Conservation (phyloP, 176 grass and related monocot genomes). For the Raddia distichophylla region DNA sequence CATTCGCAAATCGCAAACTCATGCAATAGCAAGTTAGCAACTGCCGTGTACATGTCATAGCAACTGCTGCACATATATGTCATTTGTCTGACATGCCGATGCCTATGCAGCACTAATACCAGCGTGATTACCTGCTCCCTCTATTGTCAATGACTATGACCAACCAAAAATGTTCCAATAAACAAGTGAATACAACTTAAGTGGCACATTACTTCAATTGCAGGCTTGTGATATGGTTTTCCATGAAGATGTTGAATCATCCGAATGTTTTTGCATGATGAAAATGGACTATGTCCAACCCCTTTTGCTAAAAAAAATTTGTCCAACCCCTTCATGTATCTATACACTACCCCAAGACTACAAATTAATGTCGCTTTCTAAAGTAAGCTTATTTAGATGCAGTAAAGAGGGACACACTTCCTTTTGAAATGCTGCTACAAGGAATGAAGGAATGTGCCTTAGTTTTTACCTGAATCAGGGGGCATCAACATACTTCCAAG, state of each 20-base stretch:
- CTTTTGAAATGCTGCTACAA: conserved; percentile 7
- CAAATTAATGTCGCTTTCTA: background rate
- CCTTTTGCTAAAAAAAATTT: background rate
- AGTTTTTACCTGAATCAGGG: conserved; percentile 65
- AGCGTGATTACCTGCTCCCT: background rate
- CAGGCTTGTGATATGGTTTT: conserved; percentile 9
- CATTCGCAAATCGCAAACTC: background rate
- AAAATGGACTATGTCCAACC: background rate
- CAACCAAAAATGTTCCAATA: background rate
- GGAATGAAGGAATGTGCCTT: conserved; percentile 25
- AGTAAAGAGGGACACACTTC: background rate
- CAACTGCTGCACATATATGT: background rate
- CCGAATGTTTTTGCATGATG: background rate
- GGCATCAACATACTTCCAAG: conserved; percentile 82
- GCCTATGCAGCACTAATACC: conserved; percentile 22
- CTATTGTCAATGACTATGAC: background rate
- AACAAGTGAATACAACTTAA: background rate
- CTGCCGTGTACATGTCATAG: background rate
- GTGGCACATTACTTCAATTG: background rate
- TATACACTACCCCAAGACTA: background rate
- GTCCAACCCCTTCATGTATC: conserved; percentile 10
- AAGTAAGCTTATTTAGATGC: background rate
- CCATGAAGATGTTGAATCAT: background rate
- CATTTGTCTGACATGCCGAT: background rate
- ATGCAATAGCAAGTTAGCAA: conserved; percentile 5